Evolutionary conservation across 345 rosid genomes (phyloP), one percentile per base, ranked within the genome.

Genomic region (Zanthoxylum bungeanum): DNA sequence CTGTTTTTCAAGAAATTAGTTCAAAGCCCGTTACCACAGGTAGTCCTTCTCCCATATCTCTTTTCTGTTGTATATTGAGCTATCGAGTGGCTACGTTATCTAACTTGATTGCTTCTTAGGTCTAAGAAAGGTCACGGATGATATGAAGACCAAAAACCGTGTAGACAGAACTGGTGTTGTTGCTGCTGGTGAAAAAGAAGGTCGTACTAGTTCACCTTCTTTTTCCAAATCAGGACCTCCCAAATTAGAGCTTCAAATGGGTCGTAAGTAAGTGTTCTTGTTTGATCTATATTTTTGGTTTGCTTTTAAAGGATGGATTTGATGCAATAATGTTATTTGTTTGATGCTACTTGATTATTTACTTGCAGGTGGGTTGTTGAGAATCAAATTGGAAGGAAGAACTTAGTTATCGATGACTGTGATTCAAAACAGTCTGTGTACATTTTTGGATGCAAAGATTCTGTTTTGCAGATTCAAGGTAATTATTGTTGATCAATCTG

Each of bases 401-500:
- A 84, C 76, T 84, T 96, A 83, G 86, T 85, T 50, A 93, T 96
- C 69, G 91, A 87, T 78, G 92, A 96, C 19, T 93, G 99, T 85
- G 95, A 96, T 84, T 66, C 98, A 52, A 96, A 86, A 75, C 98
- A 96, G 68, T 84, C 98, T 47, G 98, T 96, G 5, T 96, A 96
- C 63, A 74, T 88, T 71, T 96, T 74, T 83, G 97, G 98, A 73
- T 96, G 99, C 93, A 96, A 93, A 81, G 96, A 96, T 82, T 93
- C 98, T 47, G 89, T 93, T 85, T 74, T 96, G 88, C 98, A 91
- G 84, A 86, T 96, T 83, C 83, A 88, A 72, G 99, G 98, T 93
- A 82, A 60, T 40, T 63, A 51, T 55, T 62, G 6, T 8, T 34
- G 37, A 49, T 24, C 39, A 39, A 46, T 70, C 22, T 37, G 42